A percentile compares a stretch with the other conserved stretches of the same genome.
Evolutionary conservation across 2,329 filamentous ascomycete genomes (phyloP).

Genomic region (Penicillium sp.): DNA sequence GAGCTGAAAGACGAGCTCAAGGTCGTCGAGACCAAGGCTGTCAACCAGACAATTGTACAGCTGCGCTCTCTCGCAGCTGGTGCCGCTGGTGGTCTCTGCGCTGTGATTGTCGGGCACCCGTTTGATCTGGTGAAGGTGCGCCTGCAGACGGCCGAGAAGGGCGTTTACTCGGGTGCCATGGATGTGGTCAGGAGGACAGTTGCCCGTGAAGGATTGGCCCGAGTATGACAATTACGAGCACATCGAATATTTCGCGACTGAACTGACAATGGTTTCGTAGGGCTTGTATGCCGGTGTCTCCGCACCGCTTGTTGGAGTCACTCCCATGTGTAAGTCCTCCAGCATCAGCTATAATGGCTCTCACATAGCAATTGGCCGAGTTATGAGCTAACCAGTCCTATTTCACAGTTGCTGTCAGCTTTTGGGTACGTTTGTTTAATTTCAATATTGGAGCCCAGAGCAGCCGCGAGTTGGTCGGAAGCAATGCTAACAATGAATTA

Average conservation of each 20-base stretch:
- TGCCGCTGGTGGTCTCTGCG: conserved; percentile 89
- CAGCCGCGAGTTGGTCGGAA: not conserved
- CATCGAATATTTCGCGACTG: conserved; percentile 5
- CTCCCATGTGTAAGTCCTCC: conserved; percentile 85
- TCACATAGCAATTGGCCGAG: not conserved
- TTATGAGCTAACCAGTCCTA: conserved; percentile 1
- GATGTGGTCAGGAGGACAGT: conserved; percentile 89
- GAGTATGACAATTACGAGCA: conserved; percentile 40
- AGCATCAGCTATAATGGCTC: not conserved
- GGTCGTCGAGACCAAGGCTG: conserved; percentile 27
- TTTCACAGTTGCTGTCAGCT: conserved; percentile 61
- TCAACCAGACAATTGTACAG: conserved; percentile 55
- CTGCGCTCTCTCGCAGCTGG: conserved; percentile 83
- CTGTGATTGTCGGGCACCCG: conserved; percentile 90
- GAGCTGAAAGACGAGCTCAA: conserved; percentile 31
- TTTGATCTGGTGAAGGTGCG: conserved; percentile 98
- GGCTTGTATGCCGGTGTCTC: conserved; percentile 97
- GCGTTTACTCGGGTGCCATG: conserved; percentile 83
- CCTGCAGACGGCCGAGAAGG: conserved; percentile 90
- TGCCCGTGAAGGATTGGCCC: conserved; percentile 74
- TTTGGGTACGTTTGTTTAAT: conserved; percentile 52
- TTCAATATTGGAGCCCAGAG: not conserved
- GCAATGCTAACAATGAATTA: conserved; percentile 53
- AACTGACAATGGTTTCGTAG: conserved; percentile 32
- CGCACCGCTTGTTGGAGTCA: conserved; percentile 90